A percentile compares a stretch with the other conserved stretches of the same genome.
phyloP scores from a whole-genome alignment of 2,329 filamentous ascomycete genomes.

The Verticillium nonalfalfae region DNA sequence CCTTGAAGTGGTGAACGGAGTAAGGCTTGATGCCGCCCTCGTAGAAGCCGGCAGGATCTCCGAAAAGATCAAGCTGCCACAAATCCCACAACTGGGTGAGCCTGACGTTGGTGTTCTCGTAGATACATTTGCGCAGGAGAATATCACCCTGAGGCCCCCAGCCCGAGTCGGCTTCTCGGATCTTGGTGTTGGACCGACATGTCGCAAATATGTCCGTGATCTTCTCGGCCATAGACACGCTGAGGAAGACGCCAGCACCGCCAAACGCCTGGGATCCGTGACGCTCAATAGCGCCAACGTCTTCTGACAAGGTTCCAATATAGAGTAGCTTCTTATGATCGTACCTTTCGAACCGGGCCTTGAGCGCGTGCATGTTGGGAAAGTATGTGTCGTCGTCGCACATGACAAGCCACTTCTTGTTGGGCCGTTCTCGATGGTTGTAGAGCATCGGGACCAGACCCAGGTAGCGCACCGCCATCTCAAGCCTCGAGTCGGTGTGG shows the following conservation, averaged over 20 bases:
- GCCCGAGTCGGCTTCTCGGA: conserved; percentile 48
- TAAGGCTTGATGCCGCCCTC: conserved; percentile 55
- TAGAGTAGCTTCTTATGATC: conserved; percentile 49
- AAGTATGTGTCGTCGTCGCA: conserved; percentile 64
- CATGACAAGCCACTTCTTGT: conserved; percentile 53
- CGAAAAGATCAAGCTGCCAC: conserved; percentile 55
- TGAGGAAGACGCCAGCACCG: conserved; percentile 57
- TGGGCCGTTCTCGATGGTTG: conserved; percentile 38
- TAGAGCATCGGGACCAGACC: conserved; percentile 48
- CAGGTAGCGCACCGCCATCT: conserved; percentile 54
- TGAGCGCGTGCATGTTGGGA: conserved; percentile 48
- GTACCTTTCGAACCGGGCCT: conserved; percentile 42
- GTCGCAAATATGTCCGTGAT: conserved; percentile 36
- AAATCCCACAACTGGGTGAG: conserved; percentile 50
- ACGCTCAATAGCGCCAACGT: conserved; percentile 50
- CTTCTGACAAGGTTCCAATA: conserved; percentile 56
- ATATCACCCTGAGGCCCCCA: conserved; percentile 58
- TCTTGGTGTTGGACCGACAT: conserved; percentile 43
- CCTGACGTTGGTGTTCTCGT: conserved; percentile 54
- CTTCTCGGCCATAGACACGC: conserved; percentile 39
- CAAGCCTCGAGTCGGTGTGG: conserved; percentile 42
- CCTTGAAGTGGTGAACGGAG: conserved; percentile 59
- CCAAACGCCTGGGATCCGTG: conserved; percentile 60
- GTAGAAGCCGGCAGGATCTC: conserved; percentile 58
- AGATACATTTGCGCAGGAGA: conserved; percentile 56